Conservation (phyloP, 2,329 filamentous ascomycete genomes). For the Neonectria neomacrospora region DNA sequence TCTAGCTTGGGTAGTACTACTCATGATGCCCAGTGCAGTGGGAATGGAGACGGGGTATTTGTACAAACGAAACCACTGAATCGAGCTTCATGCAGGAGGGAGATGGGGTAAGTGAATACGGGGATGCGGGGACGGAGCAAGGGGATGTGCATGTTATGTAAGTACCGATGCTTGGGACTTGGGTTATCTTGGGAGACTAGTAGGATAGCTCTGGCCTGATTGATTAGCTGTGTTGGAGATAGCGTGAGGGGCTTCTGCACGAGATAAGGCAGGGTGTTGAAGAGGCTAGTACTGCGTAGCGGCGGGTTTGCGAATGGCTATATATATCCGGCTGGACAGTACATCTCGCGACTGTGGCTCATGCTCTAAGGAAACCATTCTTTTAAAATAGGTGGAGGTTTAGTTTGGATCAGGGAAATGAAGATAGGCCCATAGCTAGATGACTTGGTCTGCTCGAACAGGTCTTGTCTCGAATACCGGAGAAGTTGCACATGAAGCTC, state of each 20-base stretch:
- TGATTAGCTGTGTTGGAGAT: neutral
- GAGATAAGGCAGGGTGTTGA: constrained; percentile 11
- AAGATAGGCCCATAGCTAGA: too few relatives aligned
- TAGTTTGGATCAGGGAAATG: neutral
- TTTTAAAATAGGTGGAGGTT: neutral
- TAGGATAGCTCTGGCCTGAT: neutral
- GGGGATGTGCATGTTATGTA: constrained; percentile 7
- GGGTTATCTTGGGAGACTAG: neutral
- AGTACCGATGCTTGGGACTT: neutral
- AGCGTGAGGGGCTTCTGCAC: neutral
- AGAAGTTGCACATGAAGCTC: too few relatives aligned
- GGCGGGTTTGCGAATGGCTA: neutral
- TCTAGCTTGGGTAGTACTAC: neutral
- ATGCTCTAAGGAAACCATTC: neutral
- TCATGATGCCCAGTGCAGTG: constrained; percentile 8
- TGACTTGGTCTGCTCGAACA: too few relatives aligned
- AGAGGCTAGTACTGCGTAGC: neutral
- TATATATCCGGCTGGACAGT: neutral
- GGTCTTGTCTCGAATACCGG: too few relatives aligned
- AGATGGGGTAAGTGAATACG: neutral
- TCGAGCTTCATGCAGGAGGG: neutral
- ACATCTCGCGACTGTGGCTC: neutral
- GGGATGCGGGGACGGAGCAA: neutral
- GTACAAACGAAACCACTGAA: neutral
- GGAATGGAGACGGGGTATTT: neutral